Evolutionary conservation across 169 alveolate species (phyloP), one percentile per base, ranked within the genome.

Genomic region (Babesia ovis): DNA sequence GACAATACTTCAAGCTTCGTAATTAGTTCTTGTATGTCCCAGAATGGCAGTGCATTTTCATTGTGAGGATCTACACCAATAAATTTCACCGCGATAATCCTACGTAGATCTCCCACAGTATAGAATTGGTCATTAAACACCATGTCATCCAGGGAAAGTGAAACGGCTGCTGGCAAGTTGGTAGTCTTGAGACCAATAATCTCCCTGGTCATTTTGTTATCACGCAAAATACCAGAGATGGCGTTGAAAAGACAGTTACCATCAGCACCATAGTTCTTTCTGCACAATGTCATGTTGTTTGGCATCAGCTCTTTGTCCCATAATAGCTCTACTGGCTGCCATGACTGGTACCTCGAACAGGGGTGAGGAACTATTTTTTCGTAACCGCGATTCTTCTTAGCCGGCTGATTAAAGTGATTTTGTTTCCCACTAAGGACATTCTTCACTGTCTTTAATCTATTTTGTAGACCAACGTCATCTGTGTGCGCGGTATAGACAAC

Each of bases 231-330:
- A n/a, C 89, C 89, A 1, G 85, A 68, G 1, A 73, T 51, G 11
- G 83, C 50, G 60, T 57, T 29, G 56, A 18, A 81, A 5, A 81
- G 51, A 32, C 89, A 81, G 60, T 81, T 72, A 0, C 89, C 89
- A 23, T 58, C 89, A 11, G 80, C 84, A 8, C 89, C 89, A 41
- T 51, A 72, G 64, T 81, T 67, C 25, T 31, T 32, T 2, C 68
- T 18, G 57, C 79, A 68, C 12, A 68, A 29, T 11, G 43, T 45
- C 60, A 54, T 41, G 68, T 39, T 20, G 50, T 37, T 18, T 18
- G 20, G 22, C 25, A n/a, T 3, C 22, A 64, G 51, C 37, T 27
- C 12, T 20, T 3, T 2, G 35, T 64, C 74, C 74, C 74, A 64
- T 3, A 1, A 9, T 3, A 5, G 5, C 39, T 29, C 23, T 12